Conservation (phyloP, 495 filamentous ascomycete species). For the Trichoderma erinaceum region DNA sequence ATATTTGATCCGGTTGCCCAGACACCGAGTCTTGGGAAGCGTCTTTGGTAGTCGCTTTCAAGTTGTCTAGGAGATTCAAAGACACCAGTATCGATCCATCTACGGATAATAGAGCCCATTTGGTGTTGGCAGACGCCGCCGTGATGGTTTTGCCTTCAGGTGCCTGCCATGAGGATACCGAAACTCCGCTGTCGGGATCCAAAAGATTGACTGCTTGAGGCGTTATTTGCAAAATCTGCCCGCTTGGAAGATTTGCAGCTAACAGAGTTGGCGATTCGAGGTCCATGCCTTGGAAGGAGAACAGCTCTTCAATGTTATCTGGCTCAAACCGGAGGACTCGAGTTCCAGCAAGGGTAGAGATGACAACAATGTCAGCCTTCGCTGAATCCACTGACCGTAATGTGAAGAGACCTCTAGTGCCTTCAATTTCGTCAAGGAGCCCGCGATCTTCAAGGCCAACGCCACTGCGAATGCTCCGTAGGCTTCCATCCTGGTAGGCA, state of each 20-base stretch:
- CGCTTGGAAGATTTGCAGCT: slow-evolving; percentile 54
- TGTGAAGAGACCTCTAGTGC: slow-evolving; percentile 60
- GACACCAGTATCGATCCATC: slow-evolving; percentile 63
- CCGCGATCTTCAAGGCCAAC: slow-evolving; percentile 89
- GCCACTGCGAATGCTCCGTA: slow-evolving; percentile 85
- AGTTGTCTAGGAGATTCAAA: slow-evolving; percentile 53
- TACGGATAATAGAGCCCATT: slow-evolving; percentile 62
- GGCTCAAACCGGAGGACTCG: slow-evolving; percentile 70
- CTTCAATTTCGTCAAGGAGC: slow-evolving; percentile 70
- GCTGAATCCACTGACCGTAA: slow-evolving; percentile 42
- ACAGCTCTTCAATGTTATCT: slow-evolving; percentile 77
- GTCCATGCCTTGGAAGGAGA: slow-evolving; percentile 61
- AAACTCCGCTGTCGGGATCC: slow-evolving; percentile 63
- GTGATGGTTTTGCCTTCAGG: slow-evolving; percentile 57
- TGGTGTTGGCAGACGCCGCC: slow-evolving; percentile 65
- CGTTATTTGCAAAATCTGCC: slow-evolving; percentile 74
- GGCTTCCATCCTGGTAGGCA: slow-evolving; percentile 74
- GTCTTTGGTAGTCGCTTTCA: slow-evolving; percentile 51
- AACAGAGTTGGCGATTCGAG: slow-evolving; percentile 69
- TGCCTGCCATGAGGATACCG: slow-evolving; percentile 62
- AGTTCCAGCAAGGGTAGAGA: slow-evolving; percentile 79
- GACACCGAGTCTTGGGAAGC: slow-evolving; percentile 43
- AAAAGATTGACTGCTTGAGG: slow-evolving; percentile 52
- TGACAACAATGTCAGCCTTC: slow-evolving; percentile 62
- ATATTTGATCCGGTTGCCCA: slow-evolving; percentile 55